These are phyloP conservation scores for Aphanomyces euteiches DNA, from an alignment of 352 stramenopile genomes.

Conservation along the genomic window DNA sequence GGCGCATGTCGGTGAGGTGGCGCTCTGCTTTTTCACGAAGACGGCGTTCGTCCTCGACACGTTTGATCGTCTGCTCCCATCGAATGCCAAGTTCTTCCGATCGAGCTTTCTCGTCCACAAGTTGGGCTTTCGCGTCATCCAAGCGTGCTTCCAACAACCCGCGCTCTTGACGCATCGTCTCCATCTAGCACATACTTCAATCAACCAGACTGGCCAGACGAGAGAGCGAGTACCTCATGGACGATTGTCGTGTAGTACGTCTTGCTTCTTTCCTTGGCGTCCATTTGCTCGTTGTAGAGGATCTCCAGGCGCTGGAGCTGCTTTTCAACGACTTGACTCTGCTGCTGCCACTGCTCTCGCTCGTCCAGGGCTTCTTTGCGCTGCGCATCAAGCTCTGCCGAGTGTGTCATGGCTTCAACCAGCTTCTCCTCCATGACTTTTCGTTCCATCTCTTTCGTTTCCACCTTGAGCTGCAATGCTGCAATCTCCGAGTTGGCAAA, in stretches of 20 bases:
- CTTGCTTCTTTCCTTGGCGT: neutral
- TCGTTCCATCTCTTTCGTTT: neutral
- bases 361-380: neutral
- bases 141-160: constrained; percentile 9
- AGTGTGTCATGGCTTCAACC: neutral
- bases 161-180: constrained; percentile 3
- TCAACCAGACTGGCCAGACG: neutral
- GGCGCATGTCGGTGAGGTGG: constrained; percentile 22
- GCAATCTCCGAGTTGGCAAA: constrained; percentile 30
- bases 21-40: constrained; percentile 40
- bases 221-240: neutral
- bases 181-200: neutral
- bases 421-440: neutral
- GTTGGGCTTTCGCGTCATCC: constrained; percentile 32
- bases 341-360: constrained; percentile 7
- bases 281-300: neutral
- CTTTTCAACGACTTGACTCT: neutral
- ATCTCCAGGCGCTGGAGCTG: neutral
- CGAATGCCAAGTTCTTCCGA: constrained; percentile 55
- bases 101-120: constrained; percentile 51
- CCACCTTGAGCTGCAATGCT: neutral
- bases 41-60: constrained; percentile 53
- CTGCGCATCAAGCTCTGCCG: neutral
- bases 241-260: neutral
- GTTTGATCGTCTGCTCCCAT: constrained; percentile 49